Evolutionary conservation across 1,284 basidiomycete genomes (phyloP).

Genomic region (Neolentinus lepideus): DNA sequence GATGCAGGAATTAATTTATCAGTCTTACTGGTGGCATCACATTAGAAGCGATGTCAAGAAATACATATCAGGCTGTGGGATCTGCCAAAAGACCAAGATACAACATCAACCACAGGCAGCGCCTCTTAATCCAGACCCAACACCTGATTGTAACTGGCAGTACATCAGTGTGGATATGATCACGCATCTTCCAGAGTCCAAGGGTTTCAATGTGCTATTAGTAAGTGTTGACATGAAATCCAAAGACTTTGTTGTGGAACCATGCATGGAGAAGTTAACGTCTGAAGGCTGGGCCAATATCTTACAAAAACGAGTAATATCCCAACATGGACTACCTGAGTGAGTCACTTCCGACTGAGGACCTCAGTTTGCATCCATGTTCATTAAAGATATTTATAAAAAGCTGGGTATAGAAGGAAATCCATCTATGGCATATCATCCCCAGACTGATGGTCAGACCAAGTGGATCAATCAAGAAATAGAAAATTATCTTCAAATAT

Average conservation of each 20-base stretch:
- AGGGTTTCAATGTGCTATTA: constrained; percentile 28
- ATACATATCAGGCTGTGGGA: constrained; percentile 31
- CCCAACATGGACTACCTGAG: constrained; percentile 23
- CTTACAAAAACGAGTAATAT: constrained; percentile 21
- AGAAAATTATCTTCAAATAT: constrained; percentile 16
- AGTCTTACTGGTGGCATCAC: constrained; percentile 37
- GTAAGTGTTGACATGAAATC: constrained; percentile 28
- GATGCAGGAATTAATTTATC: constrained; percentile 20
- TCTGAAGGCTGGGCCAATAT: constrained; percentile 18
- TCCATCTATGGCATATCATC: constrained; percentile 21
- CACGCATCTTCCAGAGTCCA: constrained; percentile 22
- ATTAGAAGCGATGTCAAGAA: constrained; percentile 19
- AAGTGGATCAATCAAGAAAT: constrained; percentile 24
- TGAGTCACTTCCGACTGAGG: constrained; percentile 29
- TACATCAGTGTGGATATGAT: constrained; percentile 30
- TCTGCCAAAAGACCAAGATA: constrained; percentile 30
- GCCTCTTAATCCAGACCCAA: constrained; percentile 18
- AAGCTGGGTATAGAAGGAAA: constrained; percentile 11
- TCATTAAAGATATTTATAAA: constrained; percentile 8
- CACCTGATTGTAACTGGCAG: constrained; percentile 21
- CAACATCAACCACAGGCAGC: constrained; percentile 13
- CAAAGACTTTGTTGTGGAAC: constrained; percentile 22
- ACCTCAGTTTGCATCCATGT: constrained; percentile 9
- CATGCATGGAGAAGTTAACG: constrained; percentile 19
- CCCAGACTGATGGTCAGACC: constrained; percentile 24